Evolutionary conservation across 1,284 basidiomycete species (phyloP).

Genomic region (Irpex sp.): DNA sequence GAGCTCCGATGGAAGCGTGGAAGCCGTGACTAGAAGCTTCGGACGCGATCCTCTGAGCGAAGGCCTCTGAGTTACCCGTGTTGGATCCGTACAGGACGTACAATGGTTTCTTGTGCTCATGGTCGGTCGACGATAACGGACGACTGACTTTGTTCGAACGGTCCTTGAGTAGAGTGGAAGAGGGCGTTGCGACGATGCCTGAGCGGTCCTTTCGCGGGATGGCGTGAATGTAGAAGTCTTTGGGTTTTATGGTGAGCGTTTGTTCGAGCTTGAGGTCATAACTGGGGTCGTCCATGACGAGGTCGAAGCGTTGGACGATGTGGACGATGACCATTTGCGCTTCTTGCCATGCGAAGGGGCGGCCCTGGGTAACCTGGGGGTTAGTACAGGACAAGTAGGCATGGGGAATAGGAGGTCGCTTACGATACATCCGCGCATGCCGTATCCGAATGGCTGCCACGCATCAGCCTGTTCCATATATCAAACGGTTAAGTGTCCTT

Average conservation of each 20-base stretch:
- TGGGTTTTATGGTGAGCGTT: slow-evolving; percentile 47
- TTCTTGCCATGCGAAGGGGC: slow-evolving; percentile 50
- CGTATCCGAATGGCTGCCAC: slow-evolving; percentile 43
- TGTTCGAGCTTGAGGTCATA: slow-evolving; percentile 43
- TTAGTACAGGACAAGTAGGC: background rate
- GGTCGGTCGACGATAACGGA: background rate
- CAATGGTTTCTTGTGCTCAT: slow-evolving; percentile 21
- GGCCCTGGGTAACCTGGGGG: slow-evolving; percentile 23
- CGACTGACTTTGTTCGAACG: slow-evolving; percentile 3
- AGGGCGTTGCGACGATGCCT: slow-evolving; percentile 11
- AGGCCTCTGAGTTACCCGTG: slow-evolving; percentile 46
- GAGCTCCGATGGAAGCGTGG: slow-evolving; percentile 34
- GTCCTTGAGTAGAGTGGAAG: slow-evolving; percentile 14
- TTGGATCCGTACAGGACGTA: slow-evolving; percentile 47
- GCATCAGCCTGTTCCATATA: slow-evolving; percentile 30
- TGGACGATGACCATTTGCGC: slow-evolving; percentile 38
- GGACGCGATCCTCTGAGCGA: slow-evolving; percentile 42
- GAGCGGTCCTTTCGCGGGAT: slow-evolving; percentile 25
- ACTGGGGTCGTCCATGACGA: slow-evolving; percentile 37
- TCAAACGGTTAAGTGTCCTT: background rate
- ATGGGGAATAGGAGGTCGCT: slow-evolving; percentile 3
- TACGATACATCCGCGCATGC: slow-evolving; percentile 37
- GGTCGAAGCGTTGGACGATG: slow-evolving; percentile 43
- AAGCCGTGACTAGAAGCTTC: slow-evolving; percentile 40
- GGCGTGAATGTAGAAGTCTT: slow-evolving; percentile 39